Base-by-base conservation (phyloP, 352 stramenopile genomes). In the Pythium chondricola region DNA sequence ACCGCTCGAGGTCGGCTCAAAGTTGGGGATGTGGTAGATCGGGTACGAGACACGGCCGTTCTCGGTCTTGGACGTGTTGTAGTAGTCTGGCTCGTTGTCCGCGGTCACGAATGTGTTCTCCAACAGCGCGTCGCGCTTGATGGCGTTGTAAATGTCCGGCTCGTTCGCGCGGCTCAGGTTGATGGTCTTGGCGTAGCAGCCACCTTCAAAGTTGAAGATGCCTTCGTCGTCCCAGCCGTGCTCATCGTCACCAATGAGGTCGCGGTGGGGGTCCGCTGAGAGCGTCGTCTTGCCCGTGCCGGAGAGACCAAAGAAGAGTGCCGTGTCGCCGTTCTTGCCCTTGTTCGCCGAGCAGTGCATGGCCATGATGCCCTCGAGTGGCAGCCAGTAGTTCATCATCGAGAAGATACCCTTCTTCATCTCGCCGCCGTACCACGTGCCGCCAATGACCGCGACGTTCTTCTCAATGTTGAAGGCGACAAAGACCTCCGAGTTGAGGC, bases 161-260 rank as follows among this genome's bases (percentile, higher is more conserved):
- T 98, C 95, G 53, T 93, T 97, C 59, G 95, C 75, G 57, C 88
- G 74, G 33, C 60, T 80, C 35, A 98, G 70, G 58, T 98, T 90
- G 61, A 98, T 97, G 16, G 90, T 97, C 82, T 98, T 98, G 56
- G 95, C 95, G 69, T 98, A 98, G 74, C 95, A 98, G 27, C 95
- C 95, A 53, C 95, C 95, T 68, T 98, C 95, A 75, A 98, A 98
- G 78, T 98, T 98, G 74, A 97, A 98, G 47, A 98, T 80, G 51
- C 95, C 93, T 46, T 87, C 56, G 39, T 76, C 54, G 56, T 80
- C 69, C 69, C 69, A 80, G 49, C 66, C 69, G 46, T 80, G 69
- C 48, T 80, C 69, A 60, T 98, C 94, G 58, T 97, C 95, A 44
- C 95, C 95, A 58, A 98, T 98, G 40, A 98, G 76, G 49, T 85